A percentile compares a stretch with the other conserved stretches of the same genome.
Evolutionary conservation across 225 moss, liverwort and hornwort species (phyloP).

Genomic region (Physcomitrellopsis africana): DNA sequence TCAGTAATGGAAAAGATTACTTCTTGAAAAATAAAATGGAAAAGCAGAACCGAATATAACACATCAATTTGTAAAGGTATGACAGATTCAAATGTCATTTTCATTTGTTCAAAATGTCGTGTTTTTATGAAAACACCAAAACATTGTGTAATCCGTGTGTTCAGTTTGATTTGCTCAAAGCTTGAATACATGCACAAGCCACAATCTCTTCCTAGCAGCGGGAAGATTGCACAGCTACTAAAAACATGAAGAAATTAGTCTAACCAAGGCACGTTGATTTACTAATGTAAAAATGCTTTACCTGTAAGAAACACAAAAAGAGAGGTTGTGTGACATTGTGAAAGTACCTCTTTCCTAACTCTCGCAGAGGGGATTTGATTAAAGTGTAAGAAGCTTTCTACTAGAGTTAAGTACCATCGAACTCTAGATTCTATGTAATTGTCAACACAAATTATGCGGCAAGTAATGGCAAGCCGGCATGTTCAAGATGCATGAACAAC

Average conservation of each 20-base stretch:
- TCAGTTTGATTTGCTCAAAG: not conserved
- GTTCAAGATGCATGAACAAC: slow-evolving; percentile 14
- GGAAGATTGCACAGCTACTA: slow-evolving; percentile 8
- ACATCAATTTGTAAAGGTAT: not conserved
- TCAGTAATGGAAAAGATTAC: too few species aligned
- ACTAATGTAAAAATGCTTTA: not conserved
- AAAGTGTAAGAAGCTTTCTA: not conserved
- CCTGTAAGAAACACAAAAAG: slow-evolving; percentile 12
- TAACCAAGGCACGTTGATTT: slow-evolving; percentile 26
- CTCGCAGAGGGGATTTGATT: not conserved
- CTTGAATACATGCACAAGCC: slow-evolving; percentile 24
- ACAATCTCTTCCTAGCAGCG: slow-evolving; percentile 13
- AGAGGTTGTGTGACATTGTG: slow-evolving; percentile 1
- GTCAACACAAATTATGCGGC: slow-evolving; percentile 21
- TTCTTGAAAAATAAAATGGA: too few species aligned
- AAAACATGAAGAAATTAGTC: not conserved
- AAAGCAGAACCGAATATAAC: not conserved
- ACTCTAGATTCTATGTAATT: not conserved
- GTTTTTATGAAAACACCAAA: not conserved
- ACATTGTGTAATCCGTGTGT: not conserved
- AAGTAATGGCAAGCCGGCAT: slow-evolving; percentile 27
- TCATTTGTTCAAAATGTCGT: not conserved
- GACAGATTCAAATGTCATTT: not conserved
- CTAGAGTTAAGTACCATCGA: not conserved
- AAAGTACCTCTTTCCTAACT: slow-evolving; percentile 13